Evolutionary conservation across 352 stramenopile species (phyloP), one percentile per base, ranked within the genome.

Genomic region (Plasmopara viticola): DNA sequence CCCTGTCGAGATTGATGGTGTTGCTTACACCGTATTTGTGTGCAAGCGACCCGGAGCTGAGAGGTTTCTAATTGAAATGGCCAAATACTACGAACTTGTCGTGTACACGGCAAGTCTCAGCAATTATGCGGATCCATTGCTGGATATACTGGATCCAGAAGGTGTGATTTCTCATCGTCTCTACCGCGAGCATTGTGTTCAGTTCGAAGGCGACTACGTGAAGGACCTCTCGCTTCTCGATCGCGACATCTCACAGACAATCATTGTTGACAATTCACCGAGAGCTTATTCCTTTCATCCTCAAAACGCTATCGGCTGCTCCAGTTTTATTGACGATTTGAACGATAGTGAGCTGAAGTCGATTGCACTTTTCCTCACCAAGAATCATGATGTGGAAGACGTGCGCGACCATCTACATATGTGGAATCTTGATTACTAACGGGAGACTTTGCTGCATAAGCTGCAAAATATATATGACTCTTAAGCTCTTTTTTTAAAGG

Each of bases 231-330:
- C 79, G 30, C 54, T 98, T 18, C 66, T 99, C 6, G 89, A 97
- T 58, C 80, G 96, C 33, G 77, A 98, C 30, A 74, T 98, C 28
- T 77, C 72, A 20, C 85, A 97, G 62, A 86, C 82, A n/a, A 98
- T 99, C 58, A 98, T 99, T 66, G 96, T 99, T 53, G 97, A 99
- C 72, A 99, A 99, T 70, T 98, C 93, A 48, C 95, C 97, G 18
- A 95, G 92, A 66, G 97, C 90, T 8, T 99, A 98, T 69, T 73
- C 98, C 28, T 99, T 99, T 68, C 97, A 99, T 66, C 96, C 97
- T 17, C 70, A 64, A 37, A 90, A 90, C 25, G 78, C 81, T n/a
- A 86, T 89, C 56, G 78, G 78, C 20, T 89, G 78, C 64, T 91
- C 79, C 30, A 88, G 71, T 47, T 98, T 96, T 52, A 96, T 97